Conservation (phyloP, 2,329 filamentous ascomycete species). For the Fusarium sororula region DNA sequence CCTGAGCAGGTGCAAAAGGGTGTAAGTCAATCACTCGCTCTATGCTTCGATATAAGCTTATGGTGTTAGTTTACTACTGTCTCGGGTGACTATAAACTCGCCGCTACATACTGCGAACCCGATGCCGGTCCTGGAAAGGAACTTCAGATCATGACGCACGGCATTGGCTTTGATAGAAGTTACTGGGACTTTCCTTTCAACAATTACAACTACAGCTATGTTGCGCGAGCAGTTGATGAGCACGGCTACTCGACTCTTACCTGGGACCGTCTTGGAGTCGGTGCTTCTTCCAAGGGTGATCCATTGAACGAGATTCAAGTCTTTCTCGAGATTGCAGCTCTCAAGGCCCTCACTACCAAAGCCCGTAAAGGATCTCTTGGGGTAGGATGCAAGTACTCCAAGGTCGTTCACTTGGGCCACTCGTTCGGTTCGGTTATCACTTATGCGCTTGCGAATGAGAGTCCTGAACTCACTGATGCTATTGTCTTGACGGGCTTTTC, state of each 20-base stretch:
- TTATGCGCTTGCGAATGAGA: conserved; percentile 61
- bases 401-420: conserved; percentile 69
- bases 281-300: conserved; percentile 65
- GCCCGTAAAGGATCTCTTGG: conserved; percentile 58
- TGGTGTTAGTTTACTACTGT: conserved; percentile 57
- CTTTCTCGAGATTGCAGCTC: conserved; percentile 65
- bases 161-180: conserved; percentile 53
- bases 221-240: conserved; percentile 61
- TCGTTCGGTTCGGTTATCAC: conserved; percentile 69
- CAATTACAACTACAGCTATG: conserved; percentile 70
- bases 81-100: conserved; percentile 64
- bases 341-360: conserved; percentile 61
- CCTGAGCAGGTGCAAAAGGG: conserved; percentile 55
- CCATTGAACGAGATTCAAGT: conserved; percentile 68
- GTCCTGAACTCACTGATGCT: conserved; percentile 64
- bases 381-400: conserved; percentile 49
- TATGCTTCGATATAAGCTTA: background rate
- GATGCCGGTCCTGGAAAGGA: conserved; percentile 51
- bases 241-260: conserved; percentile 67
- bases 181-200: conserved; percentile 71
- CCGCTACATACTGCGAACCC: conserved; percentile 69
- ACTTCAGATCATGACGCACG: conserved; percentile 54
- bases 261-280: conserved; percentile 71
- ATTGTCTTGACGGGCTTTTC: conserved; percentile 70
- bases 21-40: conserved; percentile 41